Evolutionary conservation across 805 yeast genomes (phyloP).

Genomic region (Maudiozyma barnettii): DNA sequence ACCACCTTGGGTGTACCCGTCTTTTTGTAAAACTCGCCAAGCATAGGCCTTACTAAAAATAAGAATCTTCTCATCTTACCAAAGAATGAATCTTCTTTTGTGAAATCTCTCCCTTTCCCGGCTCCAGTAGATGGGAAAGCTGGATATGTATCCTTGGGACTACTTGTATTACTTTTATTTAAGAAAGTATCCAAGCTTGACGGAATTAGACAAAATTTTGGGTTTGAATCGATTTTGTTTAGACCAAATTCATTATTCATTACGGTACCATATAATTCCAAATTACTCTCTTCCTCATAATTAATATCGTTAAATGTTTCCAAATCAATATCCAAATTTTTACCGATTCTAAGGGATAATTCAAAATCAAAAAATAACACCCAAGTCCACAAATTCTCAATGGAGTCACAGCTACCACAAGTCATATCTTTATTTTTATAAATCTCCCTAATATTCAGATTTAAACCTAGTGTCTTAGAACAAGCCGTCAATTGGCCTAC

Average conservation of each 20-base stretch:
- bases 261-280: not conserved
- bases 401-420: constrained; percentile 14
- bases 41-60: constrained; percentile 14
- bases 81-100: constrained; percentile 2
- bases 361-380: constrained; percentile 18
- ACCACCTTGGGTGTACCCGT: constrained; percentile 9
- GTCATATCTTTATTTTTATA: constrained; percentile 10
- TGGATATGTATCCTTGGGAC: not conserved
- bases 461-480: constrained; percentile 18
- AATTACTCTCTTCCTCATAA: not conserved
- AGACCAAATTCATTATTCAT: not conserved
- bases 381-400: constrained; percentile 24
- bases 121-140: not conserved
- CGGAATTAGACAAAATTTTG: not conserved
- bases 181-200: not conserved
- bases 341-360: constrained; percentile 20
- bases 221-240: not conserved
- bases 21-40: constrained; percentile 5
- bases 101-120: not conserved
- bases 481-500: constrained; percentile 11
- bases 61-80: constrained; percentile 12
- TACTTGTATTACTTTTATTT: not conserved
- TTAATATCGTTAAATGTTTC: constrained; percentile 6
- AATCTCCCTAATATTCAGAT: constrained; percentile 12
- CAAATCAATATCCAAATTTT: constrained; percentile 9